Evolutionary conservation across 371 early-diverging fungal species (phyloP), one percentile per base, ranked within the genome.

Genomic region (Dichotomocladium elegans): DNA sequence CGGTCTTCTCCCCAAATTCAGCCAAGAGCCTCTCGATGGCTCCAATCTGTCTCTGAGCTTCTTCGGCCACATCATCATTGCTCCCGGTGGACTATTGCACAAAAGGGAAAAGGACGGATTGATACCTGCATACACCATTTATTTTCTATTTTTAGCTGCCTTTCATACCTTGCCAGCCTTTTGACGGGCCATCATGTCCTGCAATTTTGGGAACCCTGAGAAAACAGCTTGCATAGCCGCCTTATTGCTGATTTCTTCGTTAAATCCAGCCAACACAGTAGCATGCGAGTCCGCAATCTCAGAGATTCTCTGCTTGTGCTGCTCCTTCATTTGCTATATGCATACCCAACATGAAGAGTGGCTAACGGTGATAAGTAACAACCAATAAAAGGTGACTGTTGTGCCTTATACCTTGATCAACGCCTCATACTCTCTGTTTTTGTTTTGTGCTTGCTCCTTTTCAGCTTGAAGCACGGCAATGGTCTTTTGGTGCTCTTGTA

Each of bases 1-100:
- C 49, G 24, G 49, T 48, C 24, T 48, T 48, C 35, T 48, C 49
- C 15, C 35, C 35, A n/a, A 48, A 48, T 24, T 48, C 35, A 6
- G 31, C 26, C 0, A 48, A 22, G 10, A 11, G 2, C 19, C 35
- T 17, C 15, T 48, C 31, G 12, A 48, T 15, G 26, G 49, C 49
- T 11, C 14, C 24, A 10, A 48, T 8, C 15, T 48, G 31, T 22
- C 35, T 48, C 28, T 25, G 15, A 9, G n/a, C 22, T 12, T 48
- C 31, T 33, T 33, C 29, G 24, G 35, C 30, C 15, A 28, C 17
- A 29, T 47, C 19, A 19, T 22, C 30, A 27, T 14, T 28, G 17
- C 11, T n/a, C n/a, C n/a, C n/a, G n/a, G n/a, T n/a, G n/a, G n/a
- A n/a, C n/a, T n/a, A n/a, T n/a, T n/a, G n/a, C n/a, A n/a, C n/a